Evolutionary conservation across 1,284 basidiomycete genomes (phyloP).

Genomic region (Ceratobasidium sp.): DNA sequence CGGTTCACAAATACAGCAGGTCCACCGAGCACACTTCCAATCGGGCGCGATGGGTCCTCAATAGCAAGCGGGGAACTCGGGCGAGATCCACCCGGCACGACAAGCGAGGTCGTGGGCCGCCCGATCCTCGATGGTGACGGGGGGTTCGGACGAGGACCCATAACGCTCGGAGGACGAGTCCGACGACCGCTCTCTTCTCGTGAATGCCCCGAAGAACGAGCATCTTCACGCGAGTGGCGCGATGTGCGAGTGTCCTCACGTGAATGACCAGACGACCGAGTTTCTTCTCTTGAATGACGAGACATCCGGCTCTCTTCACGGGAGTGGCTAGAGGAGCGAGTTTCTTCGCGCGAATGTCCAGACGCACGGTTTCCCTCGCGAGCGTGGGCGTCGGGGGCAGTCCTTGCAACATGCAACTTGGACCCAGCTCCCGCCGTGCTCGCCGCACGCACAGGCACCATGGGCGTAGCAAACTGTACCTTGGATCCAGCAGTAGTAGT

Average conservation of each 20-base stretch:
- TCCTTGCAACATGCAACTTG: neutral
- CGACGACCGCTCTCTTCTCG: neutral
- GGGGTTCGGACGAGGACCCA: constrained; percentile 32
- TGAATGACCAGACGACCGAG: neutral
- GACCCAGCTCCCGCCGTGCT: neutral
- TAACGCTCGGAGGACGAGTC: constrained; percentile 21
- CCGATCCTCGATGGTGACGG: neutral
- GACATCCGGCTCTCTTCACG: no score
- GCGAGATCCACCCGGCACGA: no score
- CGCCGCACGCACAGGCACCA: neutral
- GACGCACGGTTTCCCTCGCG: no score
- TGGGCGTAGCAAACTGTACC: neutral
- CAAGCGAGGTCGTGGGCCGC: neutral
- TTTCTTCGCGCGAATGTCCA: no score
- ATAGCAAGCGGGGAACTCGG: neutral
- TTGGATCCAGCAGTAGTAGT: neutral
- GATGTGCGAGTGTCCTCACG: neutral
- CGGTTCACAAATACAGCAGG: no score
- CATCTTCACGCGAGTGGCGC: neutral
- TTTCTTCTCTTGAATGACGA: no score
- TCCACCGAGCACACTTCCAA: no score
- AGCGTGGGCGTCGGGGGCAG: no score
- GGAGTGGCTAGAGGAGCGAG: no score
- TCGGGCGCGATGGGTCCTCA: neutral
- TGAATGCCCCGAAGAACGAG: neutral